Base-by-base conservation (phyloP, 2,329 filamentous ascomycete genomes). In the Claviceps monticola region DNA sequence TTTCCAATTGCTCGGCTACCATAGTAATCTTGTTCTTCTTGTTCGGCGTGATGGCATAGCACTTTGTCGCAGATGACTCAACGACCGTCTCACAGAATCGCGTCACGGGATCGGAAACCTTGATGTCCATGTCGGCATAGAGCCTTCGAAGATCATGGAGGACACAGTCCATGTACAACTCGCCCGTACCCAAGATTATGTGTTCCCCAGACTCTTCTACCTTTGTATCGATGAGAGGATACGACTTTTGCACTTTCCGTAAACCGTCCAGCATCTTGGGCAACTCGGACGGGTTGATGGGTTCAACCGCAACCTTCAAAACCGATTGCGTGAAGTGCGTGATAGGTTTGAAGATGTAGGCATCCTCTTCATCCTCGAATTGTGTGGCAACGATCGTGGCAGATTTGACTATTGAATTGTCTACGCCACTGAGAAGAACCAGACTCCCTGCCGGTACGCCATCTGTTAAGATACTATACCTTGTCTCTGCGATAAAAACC, bases 11-110 rank as follows among this genome's bases (percentile, higher is more conserved):
- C 66, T 98, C 93, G 3, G 93, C 93, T 53, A 97, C 86, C 88
- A 98, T 96, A 38, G 93, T 97, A 61, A 98, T 86, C 68, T 95
- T 95, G 73, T 98, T 98, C 74, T 96, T 96, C 72, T 98, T 98
- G 73, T 98, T 98, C 2, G 93, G 93, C 2, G 93, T 97, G 59
- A 95, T 82, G 21, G 93, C 91, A 66, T 96, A 98, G 71, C 93
- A 98, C 70, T 96, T 96, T 54, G 95, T 96, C 19, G 90, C 90
- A 17, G 89, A 96, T 58, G 93, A 95, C 67, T 98, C 93, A 39
- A 95, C 89, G 26, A 96, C 91, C 0, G 93, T 98, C 71, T 98
- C 93, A 69, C 89, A 96, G 74, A 98, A 98, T 47, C 93, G 79
- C 16, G 93, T 97, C 44, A 98, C 91, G 1, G 93, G 93, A 64